These are phyloP conservation scores for Candida maris DNA, from an alignment of 805 yeast genomes.

Conservation along the genomic window DNA sequence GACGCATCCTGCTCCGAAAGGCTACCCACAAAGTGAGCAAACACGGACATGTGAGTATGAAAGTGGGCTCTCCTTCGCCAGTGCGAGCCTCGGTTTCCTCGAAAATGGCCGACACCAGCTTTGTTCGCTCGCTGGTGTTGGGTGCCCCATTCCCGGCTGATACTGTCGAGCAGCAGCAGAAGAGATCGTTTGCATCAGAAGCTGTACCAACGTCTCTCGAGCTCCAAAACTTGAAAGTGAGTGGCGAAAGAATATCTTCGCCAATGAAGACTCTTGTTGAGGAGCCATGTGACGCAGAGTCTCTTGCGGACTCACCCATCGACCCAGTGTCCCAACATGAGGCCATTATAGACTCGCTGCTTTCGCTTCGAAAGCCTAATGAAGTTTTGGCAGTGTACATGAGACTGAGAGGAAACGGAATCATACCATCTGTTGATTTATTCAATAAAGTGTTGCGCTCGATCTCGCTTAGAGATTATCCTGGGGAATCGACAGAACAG, in stretches of 20 bases:
- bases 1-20: constrained; percentile 23
- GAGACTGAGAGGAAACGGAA: constrained; percentile 30
- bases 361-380: constrained; percentile 24
- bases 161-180: constrained; percentile 3
- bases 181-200: constrained; percentile 8
- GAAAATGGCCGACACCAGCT: constrained; percentile 29
- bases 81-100: constrained; percentile 23
- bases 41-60: constrained; percentile 30
- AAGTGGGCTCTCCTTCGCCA: constrained; percentile 17
- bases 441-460: constrained; percentile 57
- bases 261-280: constrained; percentile 3
- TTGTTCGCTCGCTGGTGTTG: constrained; percentile 25
- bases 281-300: constrained; percentile 4
- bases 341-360: constrained; percentile 22
- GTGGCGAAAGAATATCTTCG: not conserved
- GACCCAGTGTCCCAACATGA: constrained; percentile 17
- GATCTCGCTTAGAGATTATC: constrained; percentile 45
- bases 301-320: constrained; percentile 1
- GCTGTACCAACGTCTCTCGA: not conserved
- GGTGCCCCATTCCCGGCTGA: constrained; percentile 7
- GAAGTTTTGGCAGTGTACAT: constrained; percentile 33
- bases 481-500: constrained; percentile 53
- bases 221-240: not conserved
- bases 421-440: constrained; percentile 47
- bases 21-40: constrained; percentile 24